A percentile compares a stretch with the other conserved stretches of the same genome.
phyloP scores from a whole-genome alignment of 768 basidiomycete genomes.

The Pulveroboletus ravenelii region DNA sequence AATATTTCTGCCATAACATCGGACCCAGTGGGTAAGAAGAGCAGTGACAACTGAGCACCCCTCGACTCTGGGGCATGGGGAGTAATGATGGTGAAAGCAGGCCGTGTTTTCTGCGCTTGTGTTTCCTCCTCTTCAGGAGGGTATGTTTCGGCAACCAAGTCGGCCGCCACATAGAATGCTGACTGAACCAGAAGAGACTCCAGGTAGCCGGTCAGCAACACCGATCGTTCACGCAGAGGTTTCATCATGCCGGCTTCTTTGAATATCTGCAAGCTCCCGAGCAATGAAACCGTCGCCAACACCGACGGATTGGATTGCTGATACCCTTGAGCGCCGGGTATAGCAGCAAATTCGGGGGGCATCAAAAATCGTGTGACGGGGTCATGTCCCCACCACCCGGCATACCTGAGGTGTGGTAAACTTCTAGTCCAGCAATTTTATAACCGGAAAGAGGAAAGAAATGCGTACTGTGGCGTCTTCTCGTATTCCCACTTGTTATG shows the following conservation, averaged over 20 bases:
- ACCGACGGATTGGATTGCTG: slow-evolving; percentile 95
- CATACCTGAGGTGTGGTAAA: slow-evolving; percentile 49
- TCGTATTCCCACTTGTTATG: slow-evolving; percentile 75
- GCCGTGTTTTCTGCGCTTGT: slow-evolving; percentile 4
- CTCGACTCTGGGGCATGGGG: slow-evolving; percentile 62
- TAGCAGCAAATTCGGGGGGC: slow-evolving; percentile 78
- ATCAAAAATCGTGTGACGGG: slow-evolving; percentile 84
- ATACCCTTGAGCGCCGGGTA: slow-evolving; percentile 88
- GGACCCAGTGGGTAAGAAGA: slow-evolving; percentile 59
- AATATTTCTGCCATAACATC: slow-evolving; percentile 70
- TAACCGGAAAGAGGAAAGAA: slow-evolving; percentile 9
- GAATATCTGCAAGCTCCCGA: slow-evolving; percentile 81
- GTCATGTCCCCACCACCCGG: slow-evolving; percentile 99
- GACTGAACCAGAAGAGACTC: slow-evolving; percentile 60
- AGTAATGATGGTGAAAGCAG: slow-evolving; percentile 90
- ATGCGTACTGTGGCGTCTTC: slow-evolving; percentile 57
- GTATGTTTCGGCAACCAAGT: slow-evolving; percentile 30
- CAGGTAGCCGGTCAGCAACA: slow-evolving; percentile 65
- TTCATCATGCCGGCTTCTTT: slow-evolving; percentile 72
- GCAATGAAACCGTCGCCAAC: slow-evolving; percentile 70
- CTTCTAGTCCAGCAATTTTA: slow-evolving; percentile 2
- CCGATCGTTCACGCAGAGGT: slow-evolving; percentile 62
- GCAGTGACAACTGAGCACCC: slow-evolving; percentile 84
- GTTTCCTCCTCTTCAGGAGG: slow-evolving; percentile 19
- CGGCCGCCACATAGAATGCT: slow-evolving; percentile 54